Base-by-base conservation (phyloP, 148 eudicot species). In the Euryodendron excelsum region DNA sequence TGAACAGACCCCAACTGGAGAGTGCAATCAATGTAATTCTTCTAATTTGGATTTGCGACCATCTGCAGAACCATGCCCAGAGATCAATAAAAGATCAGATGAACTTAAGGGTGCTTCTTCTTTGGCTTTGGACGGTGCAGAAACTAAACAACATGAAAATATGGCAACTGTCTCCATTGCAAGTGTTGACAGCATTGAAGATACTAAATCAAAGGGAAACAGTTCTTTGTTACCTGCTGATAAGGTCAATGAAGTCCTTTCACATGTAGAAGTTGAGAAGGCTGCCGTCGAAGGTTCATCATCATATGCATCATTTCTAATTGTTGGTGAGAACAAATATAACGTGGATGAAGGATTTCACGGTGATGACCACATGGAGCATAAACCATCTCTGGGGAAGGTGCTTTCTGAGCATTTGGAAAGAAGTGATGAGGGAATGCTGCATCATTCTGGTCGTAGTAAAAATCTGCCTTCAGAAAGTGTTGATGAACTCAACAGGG, bases 1-100 rank as follows among this genome's bases (percentile, higher is more conserved):
- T 64, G 80, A 78, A 79, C 73, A 72, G 17, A 76, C 53, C 4
- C 30, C 45, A 39, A 64, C 31, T 30, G 74, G 64, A 59, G 66
- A 60, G 63, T 23, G 25, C 36, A 74, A 44, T 55, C 73, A 73
- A 69, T 53, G 55, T 58, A 62, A 64, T 67, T 27, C 66, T 44
- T 66, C 84, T 23, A 36, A 53, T 78, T 73, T 61, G 66, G 84
- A 78, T 77, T 55, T 59, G 75, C 80, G 74, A 79, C 64, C 72
- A 74, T 73, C 77, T 80, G 80, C 73, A 73, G 85, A 74, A 25
- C 63, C 48, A 3, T 56, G 68, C 64, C 11, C 10, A 53, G 85
- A 75, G 83, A 71, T 25, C 58, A 69, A 72, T 76, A 85, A 59
- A 25, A 60, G 61, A 47, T 74, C 47, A 18, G 83, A 84, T 72